Percentiles rank a stretch among this genome's conserved stretches.
These are phyloP conservation scores for Phialophora macrospora DNA, from an alignment of 2,329 filamentous ascomycete genomes.

Conservation along the genomic window DNA sequence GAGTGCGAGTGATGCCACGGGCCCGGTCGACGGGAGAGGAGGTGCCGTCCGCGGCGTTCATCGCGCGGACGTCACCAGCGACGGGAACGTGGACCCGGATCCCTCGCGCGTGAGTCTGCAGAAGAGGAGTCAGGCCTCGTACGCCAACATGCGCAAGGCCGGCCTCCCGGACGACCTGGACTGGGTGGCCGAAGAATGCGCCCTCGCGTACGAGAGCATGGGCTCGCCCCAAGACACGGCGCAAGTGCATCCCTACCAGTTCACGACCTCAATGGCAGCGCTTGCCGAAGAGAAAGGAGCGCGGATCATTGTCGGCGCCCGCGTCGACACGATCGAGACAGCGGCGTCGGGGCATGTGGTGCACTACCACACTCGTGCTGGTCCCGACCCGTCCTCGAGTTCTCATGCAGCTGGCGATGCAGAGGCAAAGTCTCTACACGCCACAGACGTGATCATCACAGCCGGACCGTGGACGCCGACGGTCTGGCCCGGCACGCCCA, in stretches of 20 bases:
- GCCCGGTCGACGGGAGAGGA: conserved; percentile 35
- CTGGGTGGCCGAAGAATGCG: conserved; percentile 74
- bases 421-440: conserved; percentile 55
- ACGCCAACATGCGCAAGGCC: conserved; percentile 59
- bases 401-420: neutral
- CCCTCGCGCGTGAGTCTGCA: conserved; percentile 51
- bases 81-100: conserved; percentile 42
- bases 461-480: conserved; percentile 66
- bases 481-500: conserved; percentile 61
- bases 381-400: neutral
- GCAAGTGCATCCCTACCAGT: conserved; percentile 90
- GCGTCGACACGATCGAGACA: conserved; percentile 65
- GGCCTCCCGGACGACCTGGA: conserved; percentile 77
- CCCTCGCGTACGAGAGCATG: conserved; percentile 80
- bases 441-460: conserved; percentile 64
- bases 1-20: conserved; percentile 14
- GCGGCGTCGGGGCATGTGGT: conserved; percentile 52
- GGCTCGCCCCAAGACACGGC: conserved; percentile 79
- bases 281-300: conserved; percentile 73
- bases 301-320: conserved; percentile 67
- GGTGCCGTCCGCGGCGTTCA: conserved; percentile 40
- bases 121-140: conserved; percentile 60
- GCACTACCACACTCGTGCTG: conserved; percentile 53
- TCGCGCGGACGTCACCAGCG: conserved; percentile 27
- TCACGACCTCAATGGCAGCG: conserved; percentile 81